Evolutionary conservation across 306 rosid genomes (phyloP).

Genomic region (Acacia confusa): DNA sequence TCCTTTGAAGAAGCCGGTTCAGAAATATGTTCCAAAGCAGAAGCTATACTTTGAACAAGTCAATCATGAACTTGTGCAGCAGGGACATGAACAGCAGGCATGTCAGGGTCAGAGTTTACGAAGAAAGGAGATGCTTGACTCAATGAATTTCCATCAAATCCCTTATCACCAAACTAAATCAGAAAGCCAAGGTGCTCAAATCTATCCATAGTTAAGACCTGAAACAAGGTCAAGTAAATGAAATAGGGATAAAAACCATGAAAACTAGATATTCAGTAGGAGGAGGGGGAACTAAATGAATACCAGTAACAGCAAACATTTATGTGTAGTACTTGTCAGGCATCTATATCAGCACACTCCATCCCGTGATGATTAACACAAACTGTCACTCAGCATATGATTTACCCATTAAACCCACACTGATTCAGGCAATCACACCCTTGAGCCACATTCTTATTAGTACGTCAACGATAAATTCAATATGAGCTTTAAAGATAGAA

Average conservation of each 20-base stretch:
- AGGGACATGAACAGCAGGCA: conserved; percentile 97
- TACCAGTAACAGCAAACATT: background rate
- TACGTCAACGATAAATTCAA: conserved; percentile 3
- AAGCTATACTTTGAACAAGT: conserved; percentile 75
- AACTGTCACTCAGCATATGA: background rate
- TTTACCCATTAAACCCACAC: conserved; percentile 5
- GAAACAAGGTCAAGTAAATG: conserved; percentile 35
- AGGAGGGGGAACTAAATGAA: conserved; percentile 1
- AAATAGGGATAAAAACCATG: conserved; percentile 22
- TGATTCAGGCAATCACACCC: conserved; percentile 5
- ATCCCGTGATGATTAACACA: conserved; percentile 4
- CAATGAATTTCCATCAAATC: conserved; percentile 65
- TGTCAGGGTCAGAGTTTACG: conserved; percentile 96
- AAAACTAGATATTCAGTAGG: conserved; percentile 4
- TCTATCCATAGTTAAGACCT: conserved; percentile 92
- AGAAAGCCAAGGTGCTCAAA: conserved; percentile 96
- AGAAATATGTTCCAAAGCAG: conserved; percentile 80
- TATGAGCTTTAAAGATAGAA: conserved; percentile 4
- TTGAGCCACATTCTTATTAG: background rate
- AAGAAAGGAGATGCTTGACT: conserved; percentile 93
- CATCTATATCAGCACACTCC: background rate
- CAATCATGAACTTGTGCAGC: conserved; percentile 89
- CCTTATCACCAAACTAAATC: conserved; percentile 86
- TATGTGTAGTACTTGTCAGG: conserved; percentile 15
- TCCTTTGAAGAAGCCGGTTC: conserved; percentile 84